Conservation (phyloP, 2,329 filamentous ascomycete genomes). For the Aspergillus niger region DNA sequence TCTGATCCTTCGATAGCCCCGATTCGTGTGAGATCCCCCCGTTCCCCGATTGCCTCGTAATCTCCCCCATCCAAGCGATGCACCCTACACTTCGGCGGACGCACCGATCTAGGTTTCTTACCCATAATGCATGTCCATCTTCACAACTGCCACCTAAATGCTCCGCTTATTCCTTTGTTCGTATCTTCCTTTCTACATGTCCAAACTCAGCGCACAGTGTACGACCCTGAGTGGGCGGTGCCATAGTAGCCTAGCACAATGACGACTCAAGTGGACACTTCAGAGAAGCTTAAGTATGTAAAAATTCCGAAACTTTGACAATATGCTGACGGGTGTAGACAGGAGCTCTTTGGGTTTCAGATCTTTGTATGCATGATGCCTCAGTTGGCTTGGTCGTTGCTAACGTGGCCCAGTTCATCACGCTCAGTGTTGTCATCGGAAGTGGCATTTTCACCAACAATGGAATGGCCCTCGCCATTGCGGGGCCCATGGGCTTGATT, state of each 20-base stretch:
- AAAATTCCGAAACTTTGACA: too few relatives aligned
- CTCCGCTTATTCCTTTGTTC: not conserved
- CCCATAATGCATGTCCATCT: too few relatives aligned
- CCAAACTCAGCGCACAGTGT: not conserved
- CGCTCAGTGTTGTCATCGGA: not conserved
- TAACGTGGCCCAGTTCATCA: not conserved
- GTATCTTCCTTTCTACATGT: not conserved
- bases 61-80: not conserved
- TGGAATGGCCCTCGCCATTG: not conserved
- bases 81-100: too few relatives aligned
- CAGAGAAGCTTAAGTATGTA: not conserved
- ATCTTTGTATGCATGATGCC: not conserved
- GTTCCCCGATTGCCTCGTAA: not conserved
- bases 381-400: not conserved
- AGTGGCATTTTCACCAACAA: constrained; percentile 1
- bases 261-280: not conserved
- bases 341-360: constrained; percentile 1
- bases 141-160: not conserved
- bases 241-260: not conserved
- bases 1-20: not conserved
- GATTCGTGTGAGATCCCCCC: not conserved
- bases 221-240: not conserved
- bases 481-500: not conserved
- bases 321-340: not conserved
- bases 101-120: too few relatives aligned